These are phyloP conservation scores for Scheffersomyces illinoinensis DNA, from an alignment of 1,139 yeast genomes.

Conservation along the genomic window DNA sequence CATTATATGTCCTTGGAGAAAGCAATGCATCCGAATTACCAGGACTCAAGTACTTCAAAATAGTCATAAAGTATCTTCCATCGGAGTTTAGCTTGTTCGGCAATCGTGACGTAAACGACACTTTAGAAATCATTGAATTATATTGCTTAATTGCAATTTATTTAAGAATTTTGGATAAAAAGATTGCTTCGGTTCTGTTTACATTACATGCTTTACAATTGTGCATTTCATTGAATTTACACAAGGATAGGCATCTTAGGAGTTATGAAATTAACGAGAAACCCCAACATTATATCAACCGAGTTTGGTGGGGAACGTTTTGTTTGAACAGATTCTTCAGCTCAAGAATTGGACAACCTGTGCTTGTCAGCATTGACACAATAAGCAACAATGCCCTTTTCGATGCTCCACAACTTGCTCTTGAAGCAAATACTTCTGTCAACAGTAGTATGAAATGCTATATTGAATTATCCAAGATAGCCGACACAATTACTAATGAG, in stretches of 20 bases:
- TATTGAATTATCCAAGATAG: conserved; percentile 25
- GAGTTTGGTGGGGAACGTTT: conserved; percentile 28
- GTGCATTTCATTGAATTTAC: conserved; percentile 28
- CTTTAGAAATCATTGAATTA: conserved; percentile 25
- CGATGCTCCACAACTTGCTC: conserved; percentile 6
- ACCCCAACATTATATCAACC: conserved; percentile 3
- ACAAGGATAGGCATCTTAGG: conserved; percentile 14
- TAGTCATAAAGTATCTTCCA: conserved; percentile 23
- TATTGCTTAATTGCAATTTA: conserved; percentile 27
- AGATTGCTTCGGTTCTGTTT: conserved; percentile 25
- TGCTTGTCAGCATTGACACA: conserved; percentile 19
- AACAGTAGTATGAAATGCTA: conserved; percentile 18
- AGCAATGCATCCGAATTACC: conserved; percentile 13
- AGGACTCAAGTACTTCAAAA: conserved; percentile 23
- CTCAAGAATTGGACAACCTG: conserved; percentile 28
- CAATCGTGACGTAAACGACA: conserved; percentile 10
- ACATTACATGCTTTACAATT: conserved; percentile 27
- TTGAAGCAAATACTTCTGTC: neutral
- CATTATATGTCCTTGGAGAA: conserved; percentile 7
- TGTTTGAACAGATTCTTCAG: conserved; percentile 29
- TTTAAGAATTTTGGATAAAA: conserved; percentile 27
- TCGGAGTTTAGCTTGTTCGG: conserved; percentile 16
- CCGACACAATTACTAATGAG: conserved; percentile 23
- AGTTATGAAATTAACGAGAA: conserved; percentile 2
- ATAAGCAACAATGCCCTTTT: conserved; percentile 9